phyloP scores from a whole-genome alignment of 2,329 filamentous ascomycete genomes.

The Alternaria longipes region DNA sequence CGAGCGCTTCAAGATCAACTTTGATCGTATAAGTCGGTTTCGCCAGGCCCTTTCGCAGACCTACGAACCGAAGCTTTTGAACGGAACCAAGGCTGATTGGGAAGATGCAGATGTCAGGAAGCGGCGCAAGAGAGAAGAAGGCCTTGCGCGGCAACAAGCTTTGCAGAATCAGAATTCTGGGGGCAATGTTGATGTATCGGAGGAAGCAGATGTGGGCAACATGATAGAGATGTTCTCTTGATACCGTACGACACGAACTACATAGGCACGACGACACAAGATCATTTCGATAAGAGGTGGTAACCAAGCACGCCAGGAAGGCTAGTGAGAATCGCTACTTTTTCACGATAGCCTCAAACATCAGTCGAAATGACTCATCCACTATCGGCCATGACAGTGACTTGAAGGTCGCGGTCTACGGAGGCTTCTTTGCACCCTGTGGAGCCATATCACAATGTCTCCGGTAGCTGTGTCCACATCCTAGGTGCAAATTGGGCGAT shows the following conservation, averaged over 20 bases:
- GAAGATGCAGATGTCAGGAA: slow-evolving; percentile 52
- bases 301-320: neutral
- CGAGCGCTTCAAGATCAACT: slow-evolving; percentile 76
- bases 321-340: neutral
- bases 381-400: neutral
- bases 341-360: neutral
- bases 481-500: neutral
- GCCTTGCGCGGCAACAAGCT: slow-evolving; percentile 61
- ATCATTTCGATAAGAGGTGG: neutral
- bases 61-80: slow-evolving; percentile 10
- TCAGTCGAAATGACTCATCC: neutral
- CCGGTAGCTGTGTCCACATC: neutral
- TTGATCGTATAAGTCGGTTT: slow-evolving; percentile 73
- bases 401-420: neutral
- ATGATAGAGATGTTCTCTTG: slow-evolving; percentile 11
- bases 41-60: slow-evolving; percentile 58
- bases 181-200: neutral
- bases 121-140: slow-evolving; percentile 54
- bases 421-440: neutral
- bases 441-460: neutral
- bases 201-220: neutral
- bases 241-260: neutral
- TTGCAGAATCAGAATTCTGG: slow-evolving; percentile 20
- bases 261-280: neutral
- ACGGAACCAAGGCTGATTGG: slow-evolving; percentile 45